A percentile compares a stretch with the other conserved stretches of the same genome.
Evolutionary conservation across 1,139 yeast genomes (phyloP).

Genomic region (Yamadazyma sp.): DNA sequence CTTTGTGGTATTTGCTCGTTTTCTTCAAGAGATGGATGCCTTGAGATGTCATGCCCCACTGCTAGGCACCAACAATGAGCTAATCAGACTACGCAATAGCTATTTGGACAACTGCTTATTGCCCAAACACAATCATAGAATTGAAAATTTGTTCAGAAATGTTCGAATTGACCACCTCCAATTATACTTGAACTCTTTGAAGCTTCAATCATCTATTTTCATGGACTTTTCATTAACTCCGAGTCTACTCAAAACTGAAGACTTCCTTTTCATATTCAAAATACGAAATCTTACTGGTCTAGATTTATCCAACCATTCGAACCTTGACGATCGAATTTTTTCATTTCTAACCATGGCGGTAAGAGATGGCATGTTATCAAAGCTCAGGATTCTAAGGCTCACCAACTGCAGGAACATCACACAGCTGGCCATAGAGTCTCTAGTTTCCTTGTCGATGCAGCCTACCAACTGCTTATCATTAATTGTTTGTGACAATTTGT

Average conservation of each 20-base stretch:
- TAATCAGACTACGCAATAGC: conserved; percentile 9
- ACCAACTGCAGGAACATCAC: conserved; percentile 27
- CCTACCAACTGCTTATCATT: conserved; percentile 20
- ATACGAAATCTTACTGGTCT: conserved; percentile 31
- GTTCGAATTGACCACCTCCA: conserved; percentile 22
- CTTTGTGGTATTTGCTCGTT: conserved; percentile 29
- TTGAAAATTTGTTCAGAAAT: conserved; percentile 38
- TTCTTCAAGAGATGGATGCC: conserved; percentile 16
- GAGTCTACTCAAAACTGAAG: conserved; percentile 19
- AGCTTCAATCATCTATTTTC: conserved; percentile 5
- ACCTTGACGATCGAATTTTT: conserved; percentile 33
- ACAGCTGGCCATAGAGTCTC: conserved; percentile 17
- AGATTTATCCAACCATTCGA: conserved; percentile 28
- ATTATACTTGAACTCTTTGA: conserved; percentile 16
- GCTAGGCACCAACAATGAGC: background rate
- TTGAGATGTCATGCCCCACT: conserved; percentile 28
- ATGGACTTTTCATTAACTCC: conserved; percentile 14
- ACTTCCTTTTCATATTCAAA: conserved; percentile 28
- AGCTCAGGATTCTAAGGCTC: conserved; percentile 25
- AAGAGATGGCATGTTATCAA: conserved; percentile 22
- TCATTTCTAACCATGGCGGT: conserved; percentile 26
- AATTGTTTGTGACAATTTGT: conserved; percentile 17
- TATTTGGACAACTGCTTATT: conserved; percentile 11
- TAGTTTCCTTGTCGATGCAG: conserved; percentile 17
- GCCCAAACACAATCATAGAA: conserved; percentile 20